Conservation (phyloP, 23 red algal genomes). For the Gracilaria vermiculophylla region DNA sequence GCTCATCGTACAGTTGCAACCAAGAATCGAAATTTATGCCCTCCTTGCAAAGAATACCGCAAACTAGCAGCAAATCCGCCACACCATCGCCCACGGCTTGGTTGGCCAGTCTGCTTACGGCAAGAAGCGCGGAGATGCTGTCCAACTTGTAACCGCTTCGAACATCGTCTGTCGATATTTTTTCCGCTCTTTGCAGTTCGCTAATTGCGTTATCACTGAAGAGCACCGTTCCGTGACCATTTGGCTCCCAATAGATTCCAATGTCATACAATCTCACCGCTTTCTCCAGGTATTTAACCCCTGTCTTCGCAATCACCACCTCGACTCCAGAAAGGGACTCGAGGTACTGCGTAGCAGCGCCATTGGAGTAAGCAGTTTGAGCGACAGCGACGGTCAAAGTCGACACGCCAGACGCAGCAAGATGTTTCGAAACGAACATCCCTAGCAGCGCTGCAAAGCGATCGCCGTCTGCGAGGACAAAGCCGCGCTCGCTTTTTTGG, state of each 20-base stretch:
- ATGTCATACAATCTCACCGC: conserved; percentile 81
- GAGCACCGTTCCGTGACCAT: conserved; percentile 97
- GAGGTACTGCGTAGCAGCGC: conserved; percentile 69
- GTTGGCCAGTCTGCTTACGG: conserved; percentile 75
- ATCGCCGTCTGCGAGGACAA: conserved; percentile 78
- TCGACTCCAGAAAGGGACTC: conserved; percentile 41
- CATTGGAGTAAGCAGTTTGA: conserved; percentile 97
- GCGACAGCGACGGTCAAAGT: conserved; percentile 72
- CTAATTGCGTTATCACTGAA: conserved; percentile 51
- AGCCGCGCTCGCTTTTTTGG: background rate
- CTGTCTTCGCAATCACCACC: conserved; percentile 78
- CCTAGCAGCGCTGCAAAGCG: conserved; percentile 62
- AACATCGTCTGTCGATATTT: background rate
- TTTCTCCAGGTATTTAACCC: conserved; percentile 93
- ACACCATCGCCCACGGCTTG: conserved; percentile 95
- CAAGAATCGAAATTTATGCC: conserved; percentile 59
- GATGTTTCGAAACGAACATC: conserved; percentile 45
- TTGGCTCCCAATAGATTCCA: conserved; percentile 98
- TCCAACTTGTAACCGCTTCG: background rate
- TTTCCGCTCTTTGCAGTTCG: background rate
- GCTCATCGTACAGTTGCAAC: conserved; percentile 68
- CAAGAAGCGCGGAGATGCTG: conserved; percentile 39
- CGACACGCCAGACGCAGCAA: conserved; percentile 3
- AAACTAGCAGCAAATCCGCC: conserved; percentile 82
- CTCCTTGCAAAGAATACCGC: conserved; percentile 53